These are phyloP conservation scores for Entonaema liquescens DNA, from an alignment of 495 filamentous ascomycete species.

Conservation along the genomic window DNA sequence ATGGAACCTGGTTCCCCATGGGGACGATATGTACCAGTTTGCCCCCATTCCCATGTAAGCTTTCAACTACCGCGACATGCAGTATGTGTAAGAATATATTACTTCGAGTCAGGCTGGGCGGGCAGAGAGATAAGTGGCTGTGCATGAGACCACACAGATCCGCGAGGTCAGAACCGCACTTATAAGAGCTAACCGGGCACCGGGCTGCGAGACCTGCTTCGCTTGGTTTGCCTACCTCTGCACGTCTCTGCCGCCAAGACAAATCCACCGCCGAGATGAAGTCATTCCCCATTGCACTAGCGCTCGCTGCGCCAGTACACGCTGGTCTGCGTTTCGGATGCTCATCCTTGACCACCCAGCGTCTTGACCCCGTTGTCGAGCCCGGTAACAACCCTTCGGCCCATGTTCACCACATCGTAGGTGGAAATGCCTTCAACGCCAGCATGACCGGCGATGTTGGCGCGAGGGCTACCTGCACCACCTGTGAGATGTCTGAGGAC, in stretches of 20 bases:
- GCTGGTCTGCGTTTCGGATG: slow-evolving; percentile 58
- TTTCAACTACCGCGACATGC: slow-evolving; percentile 13
- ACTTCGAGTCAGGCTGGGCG: slow-evolving; percentile 10
- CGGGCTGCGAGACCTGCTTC: slow-evolving; percentile 7
- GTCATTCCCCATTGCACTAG: slow-evolving; percentile 51
- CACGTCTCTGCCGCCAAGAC: slow-evolving; percentile 29
- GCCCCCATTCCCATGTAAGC: slow-evolving; percentile 14
- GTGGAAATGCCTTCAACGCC: slow-evolving; percentile 58
- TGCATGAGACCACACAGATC: slow-evolving; percentile 12
- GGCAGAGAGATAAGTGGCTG: slow-evolving; percentile 9
- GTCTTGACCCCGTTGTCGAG: slow-evolving; percentile 57
- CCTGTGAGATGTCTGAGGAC: slow-evolving; percentile 56
- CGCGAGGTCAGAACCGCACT: slow-evolving; percentile 16
- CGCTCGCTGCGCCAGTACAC: slow-evolving; percentile 50
- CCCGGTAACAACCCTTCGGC: slow-evolving; percentile 50
- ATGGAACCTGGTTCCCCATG: slow-evolving; percentile 21
- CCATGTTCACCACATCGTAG: slow-evolving; percentile 59
- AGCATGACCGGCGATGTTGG: slow-evolving; percentile 55
- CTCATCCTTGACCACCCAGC: slow-evolving; percentile 55
- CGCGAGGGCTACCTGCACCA: slow-evolving; percentile 52
- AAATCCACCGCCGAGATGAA: slow-evolving; percentile 51
- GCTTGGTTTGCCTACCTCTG: slow-evolving; percentile 27
- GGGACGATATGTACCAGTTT: slow-evolving; percentile 5
- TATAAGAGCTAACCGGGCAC: slow-evolving; percentile 37
- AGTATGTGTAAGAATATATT: slow-evolving; percentile 19